Conservation (phyloP, 2,329 filamentous ascomycete species). For the Ophiostoma pallidulum region DNA sequence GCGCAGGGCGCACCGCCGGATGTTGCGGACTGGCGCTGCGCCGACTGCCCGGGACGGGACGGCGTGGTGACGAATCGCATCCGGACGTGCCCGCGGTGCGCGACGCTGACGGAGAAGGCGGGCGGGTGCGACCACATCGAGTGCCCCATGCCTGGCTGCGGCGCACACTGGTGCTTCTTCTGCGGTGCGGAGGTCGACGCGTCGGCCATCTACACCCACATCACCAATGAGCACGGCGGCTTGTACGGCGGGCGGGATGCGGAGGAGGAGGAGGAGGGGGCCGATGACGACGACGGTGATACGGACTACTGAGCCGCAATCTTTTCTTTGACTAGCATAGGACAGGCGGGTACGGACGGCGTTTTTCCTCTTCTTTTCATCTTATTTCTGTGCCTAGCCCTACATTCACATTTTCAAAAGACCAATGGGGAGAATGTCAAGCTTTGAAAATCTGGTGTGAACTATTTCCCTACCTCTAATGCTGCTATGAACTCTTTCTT, state of each 20-base stretch:
- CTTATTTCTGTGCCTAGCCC: too few species aligned
- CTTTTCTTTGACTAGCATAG: too few species aligned
- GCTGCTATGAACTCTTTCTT: too few species aligned
- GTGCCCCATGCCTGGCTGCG: conserved; percentile 28
- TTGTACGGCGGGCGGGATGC: background rate
- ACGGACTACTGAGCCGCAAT: too few species aligned
- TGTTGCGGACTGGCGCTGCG: conserved; percentile 32
- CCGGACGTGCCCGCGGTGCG: conserved; percentile 30
- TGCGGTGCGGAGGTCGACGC: conserved; percentile 22
- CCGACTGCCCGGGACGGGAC: conserved; percentile 24
- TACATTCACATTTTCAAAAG: too few species aligned
- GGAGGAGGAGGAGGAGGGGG: background rate
- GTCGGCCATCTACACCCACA: conserved; percentile 15
- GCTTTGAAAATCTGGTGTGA: too few species aligned
- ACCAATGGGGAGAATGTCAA: too few species aligned
- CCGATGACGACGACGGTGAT: background rate
- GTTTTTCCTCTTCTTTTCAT: too few species aligned
- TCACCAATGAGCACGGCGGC: conserved; percentile 12
- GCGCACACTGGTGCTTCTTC: conserved; percentile 38
- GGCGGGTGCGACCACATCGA: conserved; percentile 38
- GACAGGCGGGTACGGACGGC: too few species aligned
- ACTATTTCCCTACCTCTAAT: too few species aligned
- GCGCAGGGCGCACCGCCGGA: conserved; percentile 30
- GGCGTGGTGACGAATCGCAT: conserved; percentile 23
- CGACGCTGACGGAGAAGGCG: conserved; percentile 31